Conservation (phyloP, 225 moss, liverwort and hornwort species). For the Takakia lepidozioides region DNA sequence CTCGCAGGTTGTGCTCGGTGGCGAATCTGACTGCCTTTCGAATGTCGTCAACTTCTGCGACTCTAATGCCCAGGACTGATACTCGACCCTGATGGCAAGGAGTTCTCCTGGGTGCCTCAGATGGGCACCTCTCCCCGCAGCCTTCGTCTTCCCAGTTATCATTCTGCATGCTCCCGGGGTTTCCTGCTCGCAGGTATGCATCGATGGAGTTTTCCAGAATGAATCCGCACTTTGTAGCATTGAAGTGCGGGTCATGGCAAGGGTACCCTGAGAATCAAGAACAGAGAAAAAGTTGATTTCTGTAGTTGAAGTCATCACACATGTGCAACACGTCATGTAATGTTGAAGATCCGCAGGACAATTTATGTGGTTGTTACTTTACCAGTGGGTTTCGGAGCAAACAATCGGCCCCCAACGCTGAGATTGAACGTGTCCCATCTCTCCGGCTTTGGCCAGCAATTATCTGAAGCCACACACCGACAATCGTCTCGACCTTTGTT, state of each 20-base stretch:
- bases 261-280: constrained; percentile 17
- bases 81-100: constrained; percentile 26
- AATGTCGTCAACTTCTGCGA: constrained; percentile 17
- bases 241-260: constrained; percentile 32
- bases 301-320: constrained; percentile 1
- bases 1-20: constrained; percentile 20
- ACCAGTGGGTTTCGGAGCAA: constrained; percentile 35
- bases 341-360: not conserved
- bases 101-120: constrained; percentile 10
- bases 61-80: constrained; percentile 26
- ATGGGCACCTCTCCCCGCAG: constrained; percentile 11
- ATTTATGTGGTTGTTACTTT: not conserved
- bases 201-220: constrained; percentile 8
- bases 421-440: constrained; percentile 27
- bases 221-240: constrained; percentile 13
- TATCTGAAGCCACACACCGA: constrained; percentile 21
- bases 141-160: constrained; percentile 40
- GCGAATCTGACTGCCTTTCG: constrained; percentile 24
- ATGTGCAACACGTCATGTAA: not conserved
- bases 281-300: not conserved
- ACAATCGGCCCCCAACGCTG: constrained; percentile 18
- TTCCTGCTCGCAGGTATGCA: constrained; percentile 20
- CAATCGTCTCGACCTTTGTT: constrained; percentile 10
- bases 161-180: constrained; percentile 29
- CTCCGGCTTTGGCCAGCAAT: constrained; percentile 27